Evolutionary conservation across 805 yeast genomes (phyloP).

Genomic region (Spathaspora gorwiae): DNA sequence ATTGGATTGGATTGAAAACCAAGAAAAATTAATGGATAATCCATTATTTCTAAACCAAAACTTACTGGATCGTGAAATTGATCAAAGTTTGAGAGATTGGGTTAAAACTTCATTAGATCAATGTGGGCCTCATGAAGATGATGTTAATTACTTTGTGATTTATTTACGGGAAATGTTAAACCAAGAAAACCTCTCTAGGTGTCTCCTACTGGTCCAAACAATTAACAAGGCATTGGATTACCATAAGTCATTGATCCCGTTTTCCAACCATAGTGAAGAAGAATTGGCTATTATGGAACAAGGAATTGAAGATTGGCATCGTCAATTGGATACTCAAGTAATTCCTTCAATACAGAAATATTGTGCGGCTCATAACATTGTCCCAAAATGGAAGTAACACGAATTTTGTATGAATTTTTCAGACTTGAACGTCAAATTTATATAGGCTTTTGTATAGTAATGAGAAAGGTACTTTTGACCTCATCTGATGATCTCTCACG

Average conservation of each 20-base stretch:
- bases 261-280: not conserved
- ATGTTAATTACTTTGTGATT: constrained; percentile 17
- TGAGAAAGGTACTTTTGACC: constrained; percentile 18
- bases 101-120: constrained; percentile 21
- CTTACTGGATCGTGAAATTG: constrained; percentile 11
- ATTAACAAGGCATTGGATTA: constrained; percentile 1
- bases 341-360: not conserved
- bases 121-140: constrained; percentile 34
- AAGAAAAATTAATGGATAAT: constrained; percentile 8
- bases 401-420: no score
- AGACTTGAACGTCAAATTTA: no score
- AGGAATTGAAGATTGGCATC: constrained; percentile 9
- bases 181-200: constrained; percentile 12
- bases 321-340: constrained; percentile 1
- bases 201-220: constrained; percentile 13
- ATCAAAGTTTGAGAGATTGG: constrained; percentile 21
- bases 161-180: constrained; percentile 17
- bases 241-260: not conserved
- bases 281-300: constrained; percentile 3
- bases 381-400: not conserved
- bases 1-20: constrained; percentile 19
- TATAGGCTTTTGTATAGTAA: not conserved
- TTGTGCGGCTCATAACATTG: not conserved
- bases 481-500: constrained; percentile 14
- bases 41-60: constrained; percentile 14